Percentiles rank a stretch among this genome's conserved stretches.
phyloP scores from a whole-genome alignment of 2,329 filamentous ascomycete genomes.

The Phaeophleospora eucalypticola region DNA sequence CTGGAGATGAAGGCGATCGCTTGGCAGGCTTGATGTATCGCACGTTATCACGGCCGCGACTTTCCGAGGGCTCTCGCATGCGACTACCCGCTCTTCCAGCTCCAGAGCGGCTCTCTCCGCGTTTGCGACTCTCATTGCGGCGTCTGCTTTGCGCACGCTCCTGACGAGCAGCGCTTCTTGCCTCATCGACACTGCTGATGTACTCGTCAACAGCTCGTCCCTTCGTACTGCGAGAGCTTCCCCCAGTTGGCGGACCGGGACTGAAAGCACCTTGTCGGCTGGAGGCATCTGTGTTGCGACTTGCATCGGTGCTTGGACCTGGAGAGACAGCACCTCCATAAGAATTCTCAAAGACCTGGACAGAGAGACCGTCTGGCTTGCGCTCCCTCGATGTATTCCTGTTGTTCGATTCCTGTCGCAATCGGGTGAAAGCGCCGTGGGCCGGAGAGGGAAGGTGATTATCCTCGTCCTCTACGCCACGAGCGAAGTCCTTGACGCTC shows the following conservation, averaged over 20 bases:
- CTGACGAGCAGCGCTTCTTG: slow-evolving; percentile 40
- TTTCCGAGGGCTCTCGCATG: slow-evolving; percentile 54
- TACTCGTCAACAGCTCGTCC: slow-evolving; percentile 73
- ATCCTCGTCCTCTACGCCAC: slow-evolving; percentile 8
- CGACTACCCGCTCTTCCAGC: slow-evolving; percentile 40
- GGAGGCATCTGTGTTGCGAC: background rate
- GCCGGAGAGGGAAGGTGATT: slow-evolving; percentile 64
- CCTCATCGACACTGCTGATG: slow-evolving; percentile 78
- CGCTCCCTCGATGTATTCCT: slow-evolving; percentile 71
- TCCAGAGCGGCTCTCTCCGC: slow-evolving; percentile 32
- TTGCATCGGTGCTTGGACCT: slow-evolving; percentile 16
- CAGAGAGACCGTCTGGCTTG: slow-evolving; percentile 67
- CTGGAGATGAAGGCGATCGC: slow-evolving; percentile 82
- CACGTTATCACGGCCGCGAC: slow-evolving; percentile 62
- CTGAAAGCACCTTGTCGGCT: slow-evolving; percentile 43
- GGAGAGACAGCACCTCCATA: slow-evolving; percentile 2
- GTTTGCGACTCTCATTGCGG: slow-evolving; percentile 48
- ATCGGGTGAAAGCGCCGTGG: slow-evolving; percentile 58
- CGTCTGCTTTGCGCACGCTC: slow-evolving; percentile 39
- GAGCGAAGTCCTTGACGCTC: slow-evolving; percentile 16
- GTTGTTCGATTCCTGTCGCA: slow-evolving; percentile 58
- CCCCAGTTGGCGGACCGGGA: slow-evolving; percentile 31
- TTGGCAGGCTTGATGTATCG: slow-evolving; percentile 73
- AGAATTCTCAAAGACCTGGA: slow-evolving; percentile 42
- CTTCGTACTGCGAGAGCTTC: slow-evolving; percentile 55